Percentiles rank a stretch among this genome's conserved stretches.
Evolutionary conservation across 1,139 yeast species (phyloP).

Genomic region (Pichia sp.): DNA sequence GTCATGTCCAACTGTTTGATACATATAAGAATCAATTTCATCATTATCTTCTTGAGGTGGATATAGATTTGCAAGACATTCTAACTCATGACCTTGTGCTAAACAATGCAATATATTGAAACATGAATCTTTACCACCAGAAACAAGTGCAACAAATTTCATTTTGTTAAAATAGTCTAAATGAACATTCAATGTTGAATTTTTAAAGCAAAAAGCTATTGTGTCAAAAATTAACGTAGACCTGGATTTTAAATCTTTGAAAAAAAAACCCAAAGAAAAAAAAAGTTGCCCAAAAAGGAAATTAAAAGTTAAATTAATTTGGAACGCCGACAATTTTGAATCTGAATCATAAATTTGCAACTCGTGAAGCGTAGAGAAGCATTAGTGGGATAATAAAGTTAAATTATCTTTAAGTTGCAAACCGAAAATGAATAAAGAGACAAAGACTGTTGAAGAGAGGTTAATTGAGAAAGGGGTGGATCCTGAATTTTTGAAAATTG

Average conservation of each 20-base stretch:
- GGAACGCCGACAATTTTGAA: too few relatives aligned
- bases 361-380: too few relatives aligned
- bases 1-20: conserved; percentile 96
- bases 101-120: conserved; percentile 81
- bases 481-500: neutral
- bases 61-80: conserved; percentile 76
- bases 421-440: neutral
- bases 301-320: too few relatives aligned
- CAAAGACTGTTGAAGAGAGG: neutral
- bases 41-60: conserved; percentile 61
- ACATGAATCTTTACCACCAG: conserved; percentile 96
- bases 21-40: conserved; percentile 93
- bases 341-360: too few relatives aligned
- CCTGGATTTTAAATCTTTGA: too few relatives aligned
- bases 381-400: neutral
- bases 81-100: conserved; percentile 73
- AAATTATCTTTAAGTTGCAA: neutral
- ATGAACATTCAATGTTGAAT: neutral
- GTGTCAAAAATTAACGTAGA: too few relatives aligned
- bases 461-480: neutral
- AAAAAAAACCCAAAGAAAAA: too few relatives aligned
- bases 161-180: conserved; percentile 34
- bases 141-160: conserved; percentile 87
- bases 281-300: too few relatives aligned
- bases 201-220: too few relatives aligned